Evolutionary conservation across 192 early-diverging fungal species (phyloP).

Genomic region (Irineochytrium annulatum): DNA sequence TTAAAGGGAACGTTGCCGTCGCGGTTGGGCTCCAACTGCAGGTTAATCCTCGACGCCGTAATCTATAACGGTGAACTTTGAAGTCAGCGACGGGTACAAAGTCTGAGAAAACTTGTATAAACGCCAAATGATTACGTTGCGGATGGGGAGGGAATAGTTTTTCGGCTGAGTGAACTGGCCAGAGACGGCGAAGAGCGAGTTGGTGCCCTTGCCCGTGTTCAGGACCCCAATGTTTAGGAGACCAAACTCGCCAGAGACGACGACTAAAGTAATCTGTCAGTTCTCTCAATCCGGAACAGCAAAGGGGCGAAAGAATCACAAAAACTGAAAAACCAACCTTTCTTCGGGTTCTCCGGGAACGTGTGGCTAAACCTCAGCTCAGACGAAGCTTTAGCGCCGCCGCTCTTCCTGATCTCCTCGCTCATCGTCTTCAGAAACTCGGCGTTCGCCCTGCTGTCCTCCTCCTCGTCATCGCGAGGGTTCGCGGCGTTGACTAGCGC

Average conservation of each 20-base stretch:
- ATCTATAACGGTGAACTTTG: slow-evolving; percentile 8
- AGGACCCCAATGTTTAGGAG: background rate
- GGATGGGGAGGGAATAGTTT: background rate
- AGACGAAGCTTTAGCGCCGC: background rate
- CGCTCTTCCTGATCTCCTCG: slow-evolving; percentile 1
- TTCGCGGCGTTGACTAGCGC: too few relatives aligned
- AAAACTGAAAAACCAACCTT: background rate
- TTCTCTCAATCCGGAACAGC: background rate
- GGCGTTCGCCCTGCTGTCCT: too few relatives aligned
- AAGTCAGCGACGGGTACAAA: too few relatives aligned
- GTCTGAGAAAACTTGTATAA: too few relatives aligned
- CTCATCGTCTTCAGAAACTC: slow-evolving; percentile 3
- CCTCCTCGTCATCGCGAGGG: background rate
- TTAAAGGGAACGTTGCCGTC: slow-evolving; percentile 16
- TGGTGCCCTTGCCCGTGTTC: background rate
- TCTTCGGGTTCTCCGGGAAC: slow-evolving; percentile 1
- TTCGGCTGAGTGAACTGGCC: background rate
- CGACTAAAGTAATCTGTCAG: background rate
- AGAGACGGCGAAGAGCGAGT: slow-evolving; percentile 1
- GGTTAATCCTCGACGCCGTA: slow-evolving; percentile 8
- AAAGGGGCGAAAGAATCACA: background rate
- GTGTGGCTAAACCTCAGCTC: background rate
- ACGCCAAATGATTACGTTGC: background rate
- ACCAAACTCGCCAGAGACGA: background rate
- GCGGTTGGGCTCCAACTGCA: slow-evolving; percentile 18